Conservation (phyloP, 257 asterid genomes). For the Solanum neorickii region DNA sequence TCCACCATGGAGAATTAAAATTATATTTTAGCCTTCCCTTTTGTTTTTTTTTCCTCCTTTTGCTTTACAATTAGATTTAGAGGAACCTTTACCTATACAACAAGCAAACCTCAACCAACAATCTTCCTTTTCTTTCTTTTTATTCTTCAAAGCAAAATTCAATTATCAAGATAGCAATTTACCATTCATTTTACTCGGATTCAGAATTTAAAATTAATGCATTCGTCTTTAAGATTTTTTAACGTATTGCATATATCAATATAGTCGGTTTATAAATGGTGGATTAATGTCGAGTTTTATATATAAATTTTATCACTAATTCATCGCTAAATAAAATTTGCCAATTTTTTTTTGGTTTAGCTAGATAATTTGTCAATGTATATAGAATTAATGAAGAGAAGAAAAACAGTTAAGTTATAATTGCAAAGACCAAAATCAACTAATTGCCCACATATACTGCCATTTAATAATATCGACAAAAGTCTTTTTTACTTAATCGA, state of each 20-base stretch:
- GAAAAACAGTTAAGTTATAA: background rate
- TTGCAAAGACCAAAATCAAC: background rate
- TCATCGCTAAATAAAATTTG: background rate
- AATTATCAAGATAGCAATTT: background rate
- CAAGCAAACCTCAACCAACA: background rate
- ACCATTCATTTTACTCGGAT: background rate
- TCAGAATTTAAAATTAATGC: fast-evolving
- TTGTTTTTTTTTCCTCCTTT: background rate
- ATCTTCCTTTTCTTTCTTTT: background rate
- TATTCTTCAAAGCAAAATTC: background rate
- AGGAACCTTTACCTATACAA: background rate
- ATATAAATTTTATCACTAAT: no score
- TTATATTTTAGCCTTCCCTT: background rate
- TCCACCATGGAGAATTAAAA: background rate
- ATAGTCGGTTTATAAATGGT: no score
- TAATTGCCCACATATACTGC: background rate
- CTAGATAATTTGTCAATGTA: background rate
- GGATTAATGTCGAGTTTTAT: no score
- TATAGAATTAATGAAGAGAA: background rate
- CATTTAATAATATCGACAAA: background rate
- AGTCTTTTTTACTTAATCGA: background rate
- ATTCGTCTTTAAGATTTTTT: background rate
- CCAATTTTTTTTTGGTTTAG: background rate
- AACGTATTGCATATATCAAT: no score
- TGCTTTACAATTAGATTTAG: background rate